Evolutionary conservation across 768 basidiomycete genomes (phyloP).

Genomic region (Hygrophorus pudorinus): DNA sequence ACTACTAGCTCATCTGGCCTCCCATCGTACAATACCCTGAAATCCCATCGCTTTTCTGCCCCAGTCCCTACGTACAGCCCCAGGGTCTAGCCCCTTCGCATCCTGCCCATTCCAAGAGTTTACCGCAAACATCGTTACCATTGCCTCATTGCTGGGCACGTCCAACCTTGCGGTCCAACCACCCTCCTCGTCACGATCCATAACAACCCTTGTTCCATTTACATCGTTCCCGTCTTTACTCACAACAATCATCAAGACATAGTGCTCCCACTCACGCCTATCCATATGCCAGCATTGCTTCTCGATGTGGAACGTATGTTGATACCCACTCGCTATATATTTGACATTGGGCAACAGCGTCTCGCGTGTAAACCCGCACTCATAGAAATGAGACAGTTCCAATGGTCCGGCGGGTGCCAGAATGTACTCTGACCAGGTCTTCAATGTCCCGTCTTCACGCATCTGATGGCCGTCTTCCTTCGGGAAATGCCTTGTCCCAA

Average conservation of each 20-base stretch:
- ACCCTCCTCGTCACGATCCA: constrained; percentile 26
- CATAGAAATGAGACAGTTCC: constrained; percentile 25
- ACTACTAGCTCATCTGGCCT: background rate
- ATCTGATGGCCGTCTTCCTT: constrained; percentile 34
- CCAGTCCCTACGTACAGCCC: constrained; percentile 21
- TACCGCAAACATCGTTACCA: constrained; percentile 27
- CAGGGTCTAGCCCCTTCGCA: constrained; percentile 29
- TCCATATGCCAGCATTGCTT: constrained; percentile 41
- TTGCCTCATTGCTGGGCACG: constrained; percentile 22
- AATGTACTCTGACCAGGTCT: constrained; percentile 38
- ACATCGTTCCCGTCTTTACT: constrained; percentile 14
- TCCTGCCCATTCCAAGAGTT: constrained; percentile 25
- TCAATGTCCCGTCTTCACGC: constrained; percentile 27
- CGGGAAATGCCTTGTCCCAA: constrained; percentile 35
- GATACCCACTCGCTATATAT: constrained; percentile 24
- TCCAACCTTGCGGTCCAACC: constrained; percentile 31
- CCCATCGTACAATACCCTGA: constrained; percentile 28
- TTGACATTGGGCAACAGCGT: constrained; percentile 25
- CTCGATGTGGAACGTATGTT: constrained; percentile 27
- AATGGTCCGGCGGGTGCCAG: constrained; percentile 27
- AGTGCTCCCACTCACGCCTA: constrained; percentile 29
- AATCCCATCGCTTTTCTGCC: constrained; percentile 31
- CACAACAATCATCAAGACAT: constrained; percentile 27
- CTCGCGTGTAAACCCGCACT: constrained; percentile 21
- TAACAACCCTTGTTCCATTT: constrained; percentile 18